Evolutionary conservation across 306 rosid species (phyloP), one percentile per base, ranked within the genome.

Genomic region (Quercus wislizeni): DNA sequence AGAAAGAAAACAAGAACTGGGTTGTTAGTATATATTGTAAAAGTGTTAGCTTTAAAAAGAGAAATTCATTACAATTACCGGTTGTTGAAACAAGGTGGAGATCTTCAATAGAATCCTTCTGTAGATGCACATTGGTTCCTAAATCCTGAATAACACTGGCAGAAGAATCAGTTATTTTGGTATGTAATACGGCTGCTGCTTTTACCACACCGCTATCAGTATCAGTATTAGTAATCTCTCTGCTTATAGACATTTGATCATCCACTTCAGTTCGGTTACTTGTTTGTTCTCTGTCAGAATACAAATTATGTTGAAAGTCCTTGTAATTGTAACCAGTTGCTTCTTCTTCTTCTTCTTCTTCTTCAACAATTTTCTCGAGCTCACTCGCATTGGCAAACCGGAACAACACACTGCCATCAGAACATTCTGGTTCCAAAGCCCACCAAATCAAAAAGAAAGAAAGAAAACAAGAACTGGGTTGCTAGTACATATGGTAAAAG

Each of bases 361-460:
- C 35, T 31, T 86, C 78, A 6, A 13, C 83, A 38, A 41, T 12
- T 55, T 67, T 77, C 59, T 87, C 78, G 77, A 83, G 58, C 84
- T 85, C 88, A 27, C 69, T 82, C 25, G 86, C 74, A 76, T 56
- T 75, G 49, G 82, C 92, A 59, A 92, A 92, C 46, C 79, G 83
- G 82, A 88, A 92, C 56, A 92, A 0, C 70, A 89, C 27, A 79
- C 89, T 92, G 5, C 97, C 97, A 74, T 92, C 91, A 0, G 82
- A 78, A 82, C 56, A 71, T 81, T 71, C 97, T 92, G 90, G 23
- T 23, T 23, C 79, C 88, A 84, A 80, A 78, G 41, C 75, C 38
- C 59, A 76, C 65, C 81, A 82, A 12, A 78, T 78, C 43, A 17
- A 33, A 20, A 18, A 31, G 21, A 65, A 65, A 17, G 9, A 63